These are phyloP conservation scores for Tetradesmus lagerheimii DNA, from an alignment of 139 green algal genomes.

Conservation along the genomic window DNA sequence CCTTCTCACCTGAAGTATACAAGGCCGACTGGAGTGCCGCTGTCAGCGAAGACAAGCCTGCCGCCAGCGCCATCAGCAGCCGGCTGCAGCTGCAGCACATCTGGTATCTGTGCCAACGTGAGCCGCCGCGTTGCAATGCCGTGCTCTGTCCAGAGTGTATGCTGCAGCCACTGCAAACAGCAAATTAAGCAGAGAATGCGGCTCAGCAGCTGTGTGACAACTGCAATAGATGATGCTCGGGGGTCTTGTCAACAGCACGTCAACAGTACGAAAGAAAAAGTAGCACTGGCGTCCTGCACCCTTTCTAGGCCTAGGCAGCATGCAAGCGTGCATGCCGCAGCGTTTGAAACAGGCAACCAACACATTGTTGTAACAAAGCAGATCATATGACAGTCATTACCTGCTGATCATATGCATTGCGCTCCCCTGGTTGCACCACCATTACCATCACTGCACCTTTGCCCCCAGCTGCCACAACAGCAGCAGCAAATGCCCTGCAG, in stretches of 20 bases:
- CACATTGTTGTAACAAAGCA: no score
- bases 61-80: background rate
- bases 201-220: background rate
- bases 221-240: no score
- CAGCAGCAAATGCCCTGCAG: conserved; percentile 57
- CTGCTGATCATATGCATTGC: conserved; percentile 95
- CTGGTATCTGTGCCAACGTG: conserved; percentile 79
- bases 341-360: no score
- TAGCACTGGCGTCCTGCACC: no score
- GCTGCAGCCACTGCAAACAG: conserved; percentile 78
- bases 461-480: conserved; percentile 18
- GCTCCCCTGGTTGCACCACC: conserved; percentile 94
- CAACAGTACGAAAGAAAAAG: no score
- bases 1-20: no score
- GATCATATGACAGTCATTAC: conserved; percentile 3
- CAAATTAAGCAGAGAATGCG: background rate
- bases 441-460: conserved; percentile 81
- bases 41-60: conserved; percentile 3
- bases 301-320: no score
- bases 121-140: conserved; percentile 76
- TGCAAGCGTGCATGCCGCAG: no score
- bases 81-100: conserved; percentile 47
- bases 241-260: no score
- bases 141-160: conserved; percentile 86
- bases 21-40: conserved; percentile 24